Percentiles rank a stretch among this genome's conserved stretches.
phyloP scores from a whole-genome alignment of 2,329 filamentous ascomycete species.

The Plectosphaerella cucumerina region DNA sequence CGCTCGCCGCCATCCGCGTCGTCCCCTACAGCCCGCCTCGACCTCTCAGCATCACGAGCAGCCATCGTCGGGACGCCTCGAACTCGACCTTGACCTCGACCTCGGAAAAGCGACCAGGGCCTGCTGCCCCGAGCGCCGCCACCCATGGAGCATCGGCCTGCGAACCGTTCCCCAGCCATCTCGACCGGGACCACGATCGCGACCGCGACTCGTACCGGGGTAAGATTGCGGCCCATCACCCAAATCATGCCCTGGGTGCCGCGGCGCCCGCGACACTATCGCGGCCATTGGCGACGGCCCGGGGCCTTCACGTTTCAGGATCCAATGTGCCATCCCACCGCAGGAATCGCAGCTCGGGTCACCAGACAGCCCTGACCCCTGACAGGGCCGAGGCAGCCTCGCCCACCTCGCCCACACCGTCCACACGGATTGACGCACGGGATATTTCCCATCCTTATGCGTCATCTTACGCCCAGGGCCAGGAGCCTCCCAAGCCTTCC shows the following conservation, averaged over 20 bases:
- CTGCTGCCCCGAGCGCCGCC: neutral
- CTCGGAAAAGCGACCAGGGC: slow-evolving; percentile 11
- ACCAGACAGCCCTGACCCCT: slow-evolving; percentile 18
- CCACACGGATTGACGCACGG: slow-evolving; percentile 13
- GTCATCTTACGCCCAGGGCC: slow-evolving; percentile 17
- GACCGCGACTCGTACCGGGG: neutral
- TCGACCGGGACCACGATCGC: slow-evolving; percentile 3
- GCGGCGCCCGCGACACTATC: slow-evolving; percentile 6
- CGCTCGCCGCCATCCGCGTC: slow-evolving; percentile 37
- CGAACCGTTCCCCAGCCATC: neutral
- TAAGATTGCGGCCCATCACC: neutral
- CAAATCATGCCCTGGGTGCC: neutral
- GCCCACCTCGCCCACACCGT: slow-evolving; percentile 16
- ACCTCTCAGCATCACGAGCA: slow-evolving; percentile 10
- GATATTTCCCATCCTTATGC: slow-evolving; percentile 34
- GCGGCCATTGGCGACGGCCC: slow-evolving; percentile 29
- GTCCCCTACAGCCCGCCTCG: slow-evolving; percentile 45
- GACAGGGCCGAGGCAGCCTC: slow-evolving; percentile 30
- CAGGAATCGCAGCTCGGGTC: neutral
- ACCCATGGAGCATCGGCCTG: neutral
- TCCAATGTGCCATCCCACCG: slow-evolving; percentile 31
- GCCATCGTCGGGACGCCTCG: slow-evolving; percentile 8
- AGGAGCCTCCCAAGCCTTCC: slow-evolving; percentile 11
- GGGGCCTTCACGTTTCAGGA: slow-evolving; percentile 40
- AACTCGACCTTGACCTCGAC: slow-evolving; percentile 19